phyloP scores from a whole-genome alignment of 2,329 filamentous ascomycete genomes.

The Pseudogymnoascus sp. region DNA sequence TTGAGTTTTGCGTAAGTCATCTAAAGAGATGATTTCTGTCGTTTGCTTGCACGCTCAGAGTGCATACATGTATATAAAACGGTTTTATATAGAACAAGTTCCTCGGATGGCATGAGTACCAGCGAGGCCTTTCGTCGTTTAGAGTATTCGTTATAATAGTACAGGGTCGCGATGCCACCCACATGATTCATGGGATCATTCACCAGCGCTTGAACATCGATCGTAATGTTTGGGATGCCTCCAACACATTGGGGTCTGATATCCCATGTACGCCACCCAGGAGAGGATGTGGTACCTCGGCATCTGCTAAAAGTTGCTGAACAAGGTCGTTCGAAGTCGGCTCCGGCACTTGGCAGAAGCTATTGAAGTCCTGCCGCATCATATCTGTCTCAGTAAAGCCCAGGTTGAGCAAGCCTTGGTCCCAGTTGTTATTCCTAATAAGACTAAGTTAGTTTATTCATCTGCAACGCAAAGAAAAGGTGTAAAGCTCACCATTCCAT shows the following conservation, averaged over 20 bases:
- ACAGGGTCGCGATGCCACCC: neutral
- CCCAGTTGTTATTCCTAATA: slow-evolving; percentile 26
- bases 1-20: slow-evolving; percentile 45
- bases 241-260: neutral
- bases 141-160: neutral
- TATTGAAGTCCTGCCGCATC: slow-evolving; percentile 29
- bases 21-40: slow-evolving; percentile 34
- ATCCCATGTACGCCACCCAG: neutral
- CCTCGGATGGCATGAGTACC: neutral
- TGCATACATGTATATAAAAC: neutral
- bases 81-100: neutral
- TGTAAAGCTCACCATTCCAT: slow-evolving; percentile 35
- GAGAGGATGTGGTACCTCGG: neutral
- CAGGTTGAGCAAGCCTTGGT: slow-evolving; percentile 30
- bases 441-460: slow-evolving; percentile 15
- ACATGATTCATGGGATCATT: neutral
- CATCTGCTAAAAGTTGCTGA: slow-evolving; percentile 21
- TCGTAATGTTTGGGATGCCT: slow-evolving; percentile 10
- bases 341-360: slow-evolving; percentile 28
- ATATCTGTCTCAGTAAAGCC: slow-evolving; percentile 28
- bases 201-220: slow-evolving; percentile 8
- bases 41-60: neutral
- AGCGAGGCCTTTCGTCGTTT: neutral
- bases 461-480: neutral
- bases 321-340: slow-evolving; percentile 27